Conservation (phyloP, 495 filamentous ascomycete species). For the Cudoniella acicularis region DNA sequence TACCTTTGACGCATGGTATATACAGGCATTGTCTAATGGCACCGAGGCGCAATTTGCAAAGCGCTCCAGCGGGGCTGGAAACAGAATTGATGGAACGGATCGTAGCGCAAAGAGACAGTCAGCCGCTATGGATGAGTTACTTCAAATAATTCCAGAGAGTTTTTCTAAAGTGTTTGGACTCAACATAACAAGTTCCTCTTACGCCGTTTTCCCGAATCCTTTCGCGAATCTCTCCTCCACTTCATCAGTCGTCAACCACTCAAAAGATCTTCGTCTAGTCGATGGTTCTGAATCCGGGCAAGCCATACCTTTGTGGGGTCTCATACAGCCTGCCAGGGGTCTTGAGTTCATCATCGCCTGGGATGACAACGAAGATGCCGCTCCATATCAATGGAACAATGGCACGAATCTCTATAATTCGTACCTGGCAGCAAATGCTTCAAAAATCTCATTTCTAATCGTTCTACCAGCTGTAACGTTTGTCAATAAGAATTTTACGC, state of each 20-base stretch:
- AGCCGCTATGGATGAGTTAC: not conserved
- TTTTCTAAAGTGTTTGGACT: conserved; percentile 5
- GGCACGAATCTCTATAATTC: conserved; percentile 16
- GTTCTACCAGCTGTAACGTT: conserved; percentile 6
- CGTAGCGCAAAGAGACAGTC: too few relatives aligned
- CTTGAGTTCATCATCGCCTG: conserved; percentile 11
- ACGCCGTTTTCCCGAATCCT: conserved; percentile 10
- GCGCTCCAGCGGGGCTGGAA: too few relatives aligned
- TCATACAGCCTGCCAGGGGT: conserved; percentile 8
- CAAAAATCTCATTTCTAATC: conserved; percentile 8
- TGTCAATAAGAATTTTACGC: conserved; percentile 2
- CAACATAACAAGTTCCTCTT: not conserved
- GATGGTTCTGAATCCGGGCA: conserved; percentile 11
- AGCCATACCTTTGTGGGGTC: conserved; percentile 8
- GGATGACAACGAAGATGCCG: conserved; percentile 10
- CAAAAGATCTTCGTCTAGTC: conserved; percentile 4
- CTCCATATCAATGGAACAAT: conserved; percentile 10
- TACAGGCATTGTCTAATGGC: conserved; percentile 10
- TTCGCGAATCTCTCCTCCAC: conserved; percentile 7
- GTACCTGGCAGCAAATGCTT: conserved; percentile 9
- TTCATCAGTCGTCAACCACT: too few relatives aligned
- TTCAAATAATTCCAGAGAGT: not conserved
- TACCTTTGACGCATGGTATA: conserved; percentile 13
- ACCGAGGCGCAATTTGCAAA: conserved; percentile 4
- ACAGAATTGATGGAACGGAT: too few relatives aligned